Evolutionary conservation across 2,329 filamentous ascomycete species (phyloP), one percentile per base, ranked within the genome.

Genomic region (Neoarthrinium moseri): DNA sequence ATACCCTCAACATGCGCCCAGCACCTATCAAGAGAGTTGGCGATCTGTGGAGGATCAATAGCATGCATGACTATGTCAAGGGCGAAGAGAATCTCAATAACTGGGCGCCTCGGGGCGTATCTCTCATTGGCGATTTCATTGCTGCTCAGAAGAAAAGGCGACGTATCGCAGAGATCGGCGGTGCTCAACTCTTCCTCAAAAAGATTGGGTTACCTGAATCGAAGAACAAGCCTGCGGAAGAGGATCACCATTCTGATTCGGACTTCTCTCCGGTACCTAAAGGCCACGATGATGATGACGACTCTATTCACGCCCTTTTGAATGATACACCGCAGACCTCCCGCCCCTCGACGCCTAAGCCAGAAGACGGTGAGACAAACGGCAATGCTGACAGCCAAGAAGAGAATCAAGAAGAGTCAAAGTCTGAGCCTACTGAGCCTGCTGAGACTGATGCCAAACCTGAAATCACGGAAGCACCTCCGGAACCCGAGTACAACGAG

Each of bases 21-120:
- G 85, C 89, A 6, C 91, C 91, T 3, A 91, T 95, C 41, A 96
- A 96, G 68, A 82, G 89, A 37, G 89, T 91, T 1, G 90, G 90
- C 3, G 94, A 99, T 63, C 75, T 99, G 11, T 99, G 94, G 94
- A 83, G 94, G 45, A 90, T 97, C 83, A 95, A 91, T 65, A 97
- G 91, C 13, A 86, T 89, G 49, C 87, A 95, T 58, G 90, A 95
- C 64, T 97, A 96, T 61, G 89, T 99, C 57, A 96, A 96, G 65
- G 94, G 94, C 45, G 91, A 99, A 67, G 94, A 99, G 65, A 78
- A 85, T 39, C 74, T 99, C 30, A 83, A 77, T 3, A 83, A 84
- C 46, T 99, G 94, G 94, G 83, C 85, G 6, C 92, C 94, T 2
- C 81, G 94, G 33, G 91, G 94, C 27, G 88, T 97, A 3, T 95